Conservation (phyloP, 2,329 filamentous ascomycete species). For the Monosporascus sp. region DNA sequence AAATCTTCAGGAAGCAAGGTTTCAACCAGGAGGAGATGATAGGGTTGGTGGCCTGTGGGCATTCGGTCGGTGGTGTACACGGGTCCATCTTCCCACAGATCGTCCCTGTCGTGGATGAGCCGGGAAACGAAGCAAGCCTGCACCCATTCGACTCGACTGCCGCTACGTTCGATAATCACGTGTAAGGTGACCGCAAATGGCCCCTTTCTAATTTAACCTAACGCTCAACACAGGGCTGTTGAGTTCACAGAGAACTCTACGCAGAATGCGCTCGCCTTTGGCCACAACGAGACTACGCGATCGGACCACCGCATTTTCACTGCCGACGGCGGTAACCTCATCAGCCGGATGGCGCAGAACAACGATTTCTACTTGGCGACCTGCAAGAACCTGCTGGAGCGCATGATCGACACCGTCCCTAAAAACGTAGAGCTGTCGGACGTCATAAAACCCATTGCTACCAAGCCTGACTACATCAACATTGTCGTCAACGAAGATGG, state of each 20-base stretch:
- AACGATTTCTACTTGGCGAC: slow-evolving; percentile 18
- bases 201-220: background rate
- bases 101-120: slow-evolving; percentile 10
- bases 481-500: slow-evolving; percentile 16
- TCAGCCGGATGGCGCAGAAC: slow-evolving; percentile 18
- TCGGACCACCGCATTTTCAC: slow-evolving; percentile 24
- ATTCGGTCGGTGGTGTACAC: slow-evolving; percentile 16
- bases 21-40: slow-evolving; percentile 23
- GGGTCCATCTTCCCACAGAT: background rate
- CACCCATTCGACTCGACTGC: slow-evolving; percentile 16
- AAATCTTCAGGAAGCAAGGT: slow-evolving; percentile 18
- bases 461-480: slow-evolving; percentile 23
- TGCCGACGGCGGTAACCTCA: slow-evolving; percentile 23
- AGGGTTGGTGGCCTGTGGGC: slow-evolving; percentile 22
- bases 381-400: slow-evolving; percentile 18
- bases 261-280: slow-evolving; percentile 18
- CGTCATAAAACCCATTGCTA: slow-evolving; percentile 14
- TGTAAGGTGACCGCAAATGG: slow-evolving; percentile 1
- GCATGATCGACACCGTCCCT: slow-evolving; percentile 25
- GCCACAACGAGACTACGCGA: slow-evolving; percentile 21
- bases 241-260: slow-evolving; percentile 21
- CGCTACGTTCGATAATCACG: slow-evolving; percentile 16
- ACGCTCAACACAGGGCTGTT: background rate
- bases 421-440: slow-evolving; percentile 13
- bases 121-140: background rate